Evolutionary conservation across 805 yeast genomes (phyloP).

Genomic region (Yarrowia porcina): DNA sequence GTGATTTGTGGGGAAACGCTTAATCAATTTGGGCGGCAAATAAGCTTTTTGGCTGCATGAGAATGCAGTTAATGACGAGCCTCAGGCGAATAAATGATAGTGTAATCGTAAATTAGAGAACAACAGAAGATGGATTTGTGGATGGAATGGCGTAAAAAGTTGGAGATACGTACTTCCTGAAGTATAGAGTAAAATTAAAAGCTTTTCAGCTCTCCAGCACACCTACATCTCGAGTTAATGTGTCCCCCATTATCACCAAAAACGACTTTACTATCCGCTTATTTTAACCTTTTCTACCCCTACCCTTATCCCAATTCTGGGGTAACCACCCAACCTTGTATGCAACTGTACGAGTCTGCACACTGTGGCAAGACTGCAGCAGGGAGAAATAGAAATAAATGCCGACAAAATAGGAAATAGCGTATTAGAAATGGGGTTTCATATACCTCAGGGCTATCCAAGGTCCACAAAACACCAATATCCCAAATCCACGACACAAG

Average conservation of each 20-base stretch:
- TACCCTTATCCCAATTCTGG: slow-evolving; percentile 20
- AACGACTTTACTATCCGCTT: background rate
- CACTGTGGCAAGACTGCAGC: background rate
- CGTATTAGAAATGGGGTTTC: too few species aligned
- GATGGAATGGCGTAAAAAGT: background rate
- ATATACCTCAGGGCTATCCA: background rate
- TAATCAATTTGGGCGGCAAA: background rate
- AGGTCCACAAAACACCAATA: background rate
- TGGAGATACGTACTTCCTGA: background rate
- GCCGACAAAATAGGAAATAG: too few species aligned
- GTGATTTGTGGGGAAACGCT: slow-evolving; percentile 22
- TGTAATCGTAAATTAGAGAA: slow-evolving; percentile 11
- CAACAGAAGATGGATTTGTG: background rate
- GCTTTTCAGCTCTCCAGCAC: too few species aligned
- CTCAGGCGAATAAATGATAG: slow-evolving; percentile 3
- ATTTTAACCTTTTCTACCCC: background rate
- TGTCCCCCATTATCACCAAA: background rate
- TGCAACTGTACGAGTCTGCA: too few species aligned
- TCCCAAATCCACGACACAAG: too few species aligned
- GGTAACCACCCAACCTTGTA: background rate
- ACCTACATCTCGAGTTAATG: too few species aligned
- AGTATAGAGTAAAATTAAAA: too few species aligned
- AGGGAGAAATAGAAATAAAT: too few species aligned
- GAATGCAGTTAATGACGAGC: background rate
- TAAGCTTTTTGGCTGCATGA: background rate